Evolutionary conservation across 192 early-diverging fungal species (phyloP).

Genomic region (Umbelopsis sp.): DNA sequence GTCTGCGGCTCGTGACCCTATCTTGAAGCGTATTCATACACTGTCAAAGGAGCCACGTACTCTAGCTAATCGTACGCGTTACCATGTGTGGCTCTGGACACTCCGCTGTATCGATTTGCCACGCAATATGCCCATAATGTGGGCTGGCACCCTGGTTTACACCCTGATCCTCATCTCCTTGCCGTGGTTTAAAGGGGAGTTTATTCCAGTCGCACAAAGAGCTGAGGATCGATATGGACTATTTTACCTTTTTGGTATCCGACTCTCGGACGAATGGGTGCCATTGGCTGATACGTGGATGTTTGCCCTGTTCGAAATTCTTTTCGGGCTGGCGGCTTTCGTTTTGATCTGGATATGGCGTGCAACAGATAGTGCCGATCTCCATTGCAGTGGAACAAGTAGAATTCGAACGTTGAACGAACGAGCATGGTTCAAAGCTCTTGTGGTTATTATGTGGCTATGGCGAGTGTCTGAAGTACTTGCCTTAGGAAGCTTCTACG

Average conservation of each 20-base stretch:
- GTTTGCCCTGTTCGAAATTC: slow-evolving; percentile 23
- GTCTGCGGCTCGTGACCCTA: not conserved
- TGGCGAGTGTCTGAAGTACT: slow-evolving; percentile 34
- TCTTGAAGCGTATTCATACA: slow-evolving; percentile 28
- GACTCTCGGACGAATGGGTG: slow-evolving; percentile 43
- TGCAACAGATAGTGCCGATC: slow-evolving; percentile 9
- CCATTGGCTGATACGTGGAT: slow-evolving; percentile 58
- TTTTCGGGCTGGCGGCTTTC: slow-evolving; percentile 24
- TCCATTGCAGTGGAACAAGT: slow-evolving; percentile 15
- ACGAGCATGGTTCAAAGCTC: slow-evolving; percentile 26
- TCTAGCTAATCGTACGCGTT: slow-evolving; percentile 36
- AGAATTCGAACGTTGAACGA: not conserved
- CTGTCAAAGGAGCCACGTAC: slow-evolving; percentile 46
- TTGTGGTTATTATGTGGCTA: slow-evolving; percentile 27
- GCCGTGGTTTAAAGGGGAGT: slow-evolving; percentile 71
- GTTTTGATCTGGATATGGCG: slow-evolving; percentile 28
- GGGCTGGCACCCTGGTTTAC: slow-evolving; percentile 37
- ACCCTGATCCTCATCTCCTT: slow-evolving; percentile 49
- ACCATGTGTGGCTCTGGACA: slow-evolving; percentile 54
- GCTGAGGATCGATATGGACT: slow-evolving; percentile 42
- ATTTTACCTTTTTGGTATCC: slow-evolving; percentile 59
- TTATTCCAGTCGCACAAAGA: slow-evolving; percentile 55
- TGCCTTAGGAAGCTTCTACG: slow-evolving; percentile 32
- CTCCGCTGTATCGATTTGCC: slow-evolving; percentile 42
- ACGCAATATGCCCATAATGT: slow-evolving; percentile 24